A percentile compares a stretch with the other conserved stretches of the same genome.
These are phyloP conservation scores for Zygoascus sp. DNA, from an alignment of 1,139 yeast species.

Conservation along the genomic window DNA sequence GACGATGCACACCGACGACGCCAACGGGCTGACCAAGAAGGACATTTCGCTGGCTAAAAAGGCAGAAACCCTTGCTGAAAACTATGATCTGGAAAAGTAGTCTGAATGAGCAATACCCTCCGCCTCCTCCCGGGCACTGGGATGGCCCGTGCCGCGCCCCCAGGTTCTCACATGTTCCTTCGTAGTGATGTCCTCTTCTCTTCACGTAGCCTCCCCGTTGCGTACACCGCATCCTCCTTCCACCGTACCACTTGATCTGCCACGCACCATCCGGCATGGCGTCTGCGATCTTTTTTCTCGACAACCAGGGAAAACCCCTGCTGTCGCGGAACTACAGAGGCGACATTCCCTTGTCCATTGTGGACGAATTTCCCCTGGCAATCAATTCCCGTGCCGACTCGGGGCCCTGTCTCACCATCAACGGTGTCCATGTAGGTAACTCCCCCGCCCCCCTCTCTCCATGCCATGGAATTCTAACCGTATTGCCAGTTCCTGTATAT, in stretches of 20 bases:
- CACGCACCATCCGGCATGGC: conserved; percentile 52
- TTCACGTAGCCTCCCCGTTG: not conserved
- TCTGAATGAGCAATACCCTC: too few species aligned
- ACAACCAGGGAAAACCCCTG: conserved; percentile 82
- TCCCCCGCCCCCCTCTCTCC: not conserved
- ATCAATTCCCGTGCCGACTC: conserved; percentile 69
- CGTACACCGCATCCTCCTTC: not conserved
- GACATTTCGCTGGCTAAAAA: conserved; percentile 59
- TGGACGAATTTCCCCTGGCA: conserved; percentile 79
- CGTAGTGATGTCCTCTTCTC: too few species aligned
- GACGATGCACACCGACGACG: conserved; percentile 66
- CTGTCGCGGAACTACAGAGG: conserved; percentile 90
- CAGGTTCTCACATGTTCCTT: too few species aligned
- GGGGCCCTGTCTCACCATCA: conserved; percentile 69
- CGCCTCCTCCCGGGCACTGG: too few species aligned
- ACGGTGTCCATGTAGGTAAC: conserved; percentile 57
- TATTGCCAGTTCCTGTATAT: conserved; percentile 59
- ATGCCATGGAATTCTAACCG: too few species aligned
- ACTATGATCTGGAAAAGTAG: not conserved
- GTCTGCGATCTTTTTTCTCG: conserved; percentile 85
- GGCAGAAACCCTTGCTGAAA: conserved; percentile 37
- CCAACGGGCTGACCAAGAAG: conserved; percentile 48
- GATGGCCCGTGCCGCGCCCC: too few species aligned
- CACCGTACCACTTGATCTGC: not conserved
- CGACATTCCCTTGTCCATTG: conserved; percentile 74